These are phyloP conservation scores for Breviolum minutum DNA, from an alignment of 73 alveolate species.

Conservation along the genomic window DNA sequence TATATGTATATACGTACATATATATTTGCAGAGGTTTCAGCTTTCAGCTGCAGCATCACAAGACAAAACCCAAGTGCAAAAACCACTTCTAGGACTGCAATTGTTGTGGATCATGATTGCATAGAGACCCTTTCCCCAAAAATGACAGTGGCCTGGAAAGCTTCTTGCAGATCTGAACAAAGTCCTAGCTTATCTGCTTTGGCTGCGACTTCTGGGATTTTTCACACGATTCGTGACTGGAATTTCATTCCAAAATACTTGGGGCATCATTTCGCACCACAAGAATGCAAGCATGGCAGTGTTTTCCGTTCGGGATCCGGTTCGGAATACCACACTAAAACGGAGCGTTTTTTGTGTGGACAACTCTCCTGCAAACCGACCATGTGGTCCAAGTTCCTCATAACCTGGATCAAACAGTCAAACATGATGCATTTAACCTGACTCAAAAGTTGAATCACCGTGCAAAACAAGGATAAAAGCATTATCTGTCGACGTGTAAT, in stretches of 20 bases:
- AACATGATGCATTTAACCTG: not conserved
- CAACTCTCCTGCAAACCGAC: conserved; percentile 16
- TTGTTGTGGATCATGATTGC: not conserved
- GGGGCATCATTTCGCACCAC: too few species aligned
- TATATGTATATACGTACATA: not conserved
- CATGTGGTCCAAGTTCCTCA: conserved; percentile 29
- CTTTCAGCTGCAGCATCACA: not conserved
- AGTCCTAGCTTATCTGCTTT: not conserved
- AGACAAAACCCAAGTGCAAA: not conserved
- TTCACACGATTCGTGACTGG: too few species aligned
- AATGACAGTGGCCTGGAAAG: not conserved
- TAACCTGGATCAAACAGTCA: not conserved
- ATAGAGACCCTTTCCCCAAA: not conserved
- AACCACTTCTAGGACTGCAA: not conserved
- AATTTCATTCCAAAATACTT: too few species aligned
- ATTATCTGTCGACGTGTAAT: too few species aligned
- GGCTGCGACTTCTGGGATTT: not conserved
- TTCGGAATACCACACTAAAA: too few species aligned
- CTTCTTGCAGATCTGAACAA: conserved; percentile 28
- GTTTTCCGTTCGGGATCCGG: too few species aligned
- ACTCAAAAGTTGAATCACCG: not conserved
- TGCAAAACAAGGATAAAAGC: not conserved
- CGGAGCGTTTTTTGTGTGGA: not conserved
- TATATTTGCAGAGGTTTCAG: not conserved
- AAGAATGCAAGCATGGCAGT: too few species aligned